Conservation (phyloP, 1,284 basidiomycete genomes). For the Sporisorium iseilematis-ciliati region DNA sequence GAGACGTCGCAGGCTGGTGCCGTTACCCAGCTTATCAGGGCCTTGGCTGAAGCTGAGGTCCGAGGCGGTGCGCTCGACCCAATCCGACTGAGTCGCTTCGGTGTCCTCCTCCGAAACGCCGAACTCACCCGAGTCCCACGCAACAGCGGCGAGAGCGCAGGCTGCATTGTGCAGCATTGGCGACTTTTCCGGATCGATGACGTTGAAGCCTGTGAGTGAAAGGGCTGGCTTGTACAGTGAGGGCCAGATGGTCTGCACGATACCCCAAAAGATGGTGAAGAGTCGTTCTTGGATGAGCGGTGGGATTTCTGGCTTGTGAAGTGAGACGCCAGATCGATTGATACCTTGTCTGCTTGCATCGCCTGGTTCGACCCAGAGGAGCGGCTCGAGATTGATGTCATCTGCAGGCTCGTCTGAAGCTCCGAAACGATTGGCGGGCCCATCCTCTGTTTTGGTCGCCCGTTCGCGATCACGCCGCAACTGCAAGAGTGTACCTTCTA, state of each 20-base stretch:
- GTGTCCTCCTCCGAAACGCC: constrained; percentile 39
- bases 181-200: constrained; percentile 49
- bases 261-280: constrained; percentile 54
- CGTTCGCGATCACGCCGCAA: constrained; percentile 26
- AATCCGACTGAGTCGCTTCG: constrained; percentile 41
- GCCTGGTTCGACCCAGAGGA: constrained; percentile 45
- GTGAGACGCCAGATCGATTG: constrained; percentile 39
- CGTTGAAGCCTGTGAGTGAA: constrained; percentile 31
- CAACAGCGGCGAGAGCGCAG: constrained; percentile 46
- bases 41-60: constrained; percentile 42
- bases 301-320: constrained; percentile 44
- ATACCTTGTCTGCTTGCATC: constrained; percentile 25
- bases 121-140: constrained; percentile 50
- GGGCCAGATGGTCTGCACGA: constrained; percentile 53
- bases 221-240: constrained; percentile 45
- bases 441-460: neutral
- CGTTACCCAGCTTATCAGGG: constrained; percentile 18
- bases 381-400: constrained; percentile 36
- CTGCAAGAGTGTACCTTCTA: constrained; percentile 34
- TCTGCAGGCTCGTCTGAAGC: constrained; percentile 10
- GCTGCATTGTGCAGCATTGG: constrained; percentile 58
- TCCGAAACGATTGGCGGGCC: neutral
- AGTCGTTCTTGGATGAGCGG: constrained; percentile 47
- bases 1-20: constrained; percentile 26
- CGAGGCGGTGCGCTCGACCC: constrained; percentile 44